These are phyloP conservation scores for Dunaliella salina DNA, from an alignment of 163 green algal species.

Conservation along the genomic window DNA sequence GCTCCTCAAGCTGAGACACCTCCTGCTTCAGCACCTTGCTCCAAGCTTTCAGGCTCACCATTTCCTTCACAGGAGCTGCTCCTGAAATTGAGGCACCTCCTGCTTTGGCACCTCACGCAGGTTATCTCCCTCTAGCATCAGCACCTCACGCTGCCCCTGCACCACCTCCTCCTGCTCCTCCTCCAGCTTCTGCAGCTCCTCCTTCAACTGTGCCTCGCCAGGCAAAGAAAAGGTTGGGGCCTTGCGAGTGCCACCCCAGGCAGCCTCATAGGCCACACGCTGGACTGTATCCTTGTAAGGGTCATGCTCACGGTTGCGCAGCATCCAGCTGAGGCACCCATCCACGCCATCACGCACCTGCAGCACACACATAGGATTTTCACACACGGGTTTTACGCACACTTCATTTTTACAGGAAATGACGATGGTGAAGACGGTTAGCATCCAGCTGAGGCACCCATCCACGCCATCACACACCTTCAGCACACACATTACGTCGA, in stretches of 20 bases:
- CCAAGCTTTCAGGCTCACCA: too few species aligned
- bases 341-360: constrained; percentile 65
- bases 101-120: neutral
- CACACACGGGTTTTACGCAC: too few species aligned
- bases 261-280: constrained; percentile 71
- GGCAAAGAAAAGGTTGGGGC: constrained; percentile 76
- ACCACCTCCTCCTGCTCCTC: neutral
- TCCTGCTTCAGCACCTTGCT: too few species aligned
- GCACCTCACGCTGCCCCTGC: neutral
- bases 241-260: constrained; percentile 48
- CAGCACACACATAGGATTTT: too few species aligned
- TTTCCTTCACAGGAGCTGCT: neutral
- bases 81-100: neutral
- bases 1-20: too few species aligned
- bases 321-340: constrained; percentile 70
- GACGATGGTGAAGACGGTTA: too few species aligned
- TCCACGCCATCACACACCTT: too few species aligned
- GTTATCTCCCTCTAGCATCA: neutral
- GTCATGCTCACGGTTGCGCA: constrained; percentile 64
- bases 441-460: too few species aligned
- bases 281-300: constrained; percentile 72
- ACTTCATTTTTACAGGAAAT: too few species aligned
- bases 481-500: too few species aligned
- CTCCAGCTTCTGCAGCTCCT: neutral
- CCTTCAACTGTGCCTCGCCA: neutral